A percentile compares a stretch with the other conserved stretches of the same genome.
Evolutionary conservation across 2,329 filamentous ascomycete genomes (phyloP).

Genomic region (Fusarium xylarioides): DNA sequence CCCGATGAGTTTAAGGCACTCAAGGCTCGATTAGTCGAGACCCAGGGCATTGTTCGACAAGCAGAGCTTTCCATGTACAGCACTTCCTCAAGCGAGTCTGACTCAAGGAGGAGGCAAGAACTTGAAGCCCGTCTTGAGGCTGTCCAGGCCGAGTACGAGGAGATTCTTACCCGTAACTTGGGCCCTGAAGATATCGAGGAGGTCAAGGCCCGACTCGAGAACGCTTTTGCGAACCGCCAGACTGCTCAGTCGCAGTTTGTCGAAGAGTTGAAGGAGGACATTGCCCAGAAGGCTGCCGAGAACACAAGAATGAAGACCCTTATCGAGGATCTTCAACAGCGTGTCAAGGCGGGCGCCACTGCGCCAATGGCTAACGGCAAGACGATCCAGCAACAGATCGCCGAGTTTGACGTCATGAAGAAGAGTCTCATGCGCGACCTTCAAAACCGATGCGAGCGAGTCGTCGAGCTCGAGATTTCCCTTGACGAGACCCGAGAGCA

Average conservation of each 20-base stretch:
- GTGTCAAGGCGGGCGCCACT: conserved; percentile 69
- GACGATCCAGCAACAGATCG: conserved; percentile 96
- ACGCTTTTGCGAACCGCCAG: conserved; percentile 79
- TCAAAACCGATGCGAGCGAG: conserved; percentile 96
- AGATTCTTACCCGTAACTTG: conserved; percentile 81
- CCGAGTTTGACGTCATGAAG: conserved; percentile 99
- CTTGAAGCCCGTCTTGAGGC: conserved; percentile 79
- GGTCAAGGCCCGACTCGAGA: conserved; percentile 80
- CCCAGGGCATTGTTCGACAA: conserved; percentile 91
- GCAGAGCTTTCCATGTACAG: conserved; percentile 87
- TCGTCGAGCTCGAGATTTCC: conserved; percentile 97
- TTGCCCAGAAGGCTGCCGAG: conserved; percentile 81
- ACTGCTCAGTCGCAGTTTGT: conserved; percentile 77
- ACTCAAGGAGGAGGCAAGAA: conserved; percentile 75
- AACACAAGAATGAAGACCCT: conserved; percentile 82
- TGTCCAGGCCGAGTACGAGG: conserved; percentile 85
- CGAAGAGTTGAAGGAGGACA: conserved; percentile 79
- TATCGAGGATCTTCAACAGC: conserved; percentile 81
- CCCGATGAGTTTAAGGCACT: conserved; percentile 83
- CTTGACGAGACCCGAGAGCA: conserved; percentile 97
- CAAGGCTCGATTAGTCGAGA: conserved; percentile 82
- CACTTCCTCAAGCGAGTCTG: conserved; percentile 68
- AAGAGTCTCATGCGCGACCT: conserved; percentile 99
- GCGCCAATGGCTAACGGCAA: conserved; percentile 80
- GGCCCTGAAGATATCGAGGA: conserved; percentile 82